phyloP scores from a whole-genome alignment of 345 rosid genomes.

The Viola odorata region DNA sequence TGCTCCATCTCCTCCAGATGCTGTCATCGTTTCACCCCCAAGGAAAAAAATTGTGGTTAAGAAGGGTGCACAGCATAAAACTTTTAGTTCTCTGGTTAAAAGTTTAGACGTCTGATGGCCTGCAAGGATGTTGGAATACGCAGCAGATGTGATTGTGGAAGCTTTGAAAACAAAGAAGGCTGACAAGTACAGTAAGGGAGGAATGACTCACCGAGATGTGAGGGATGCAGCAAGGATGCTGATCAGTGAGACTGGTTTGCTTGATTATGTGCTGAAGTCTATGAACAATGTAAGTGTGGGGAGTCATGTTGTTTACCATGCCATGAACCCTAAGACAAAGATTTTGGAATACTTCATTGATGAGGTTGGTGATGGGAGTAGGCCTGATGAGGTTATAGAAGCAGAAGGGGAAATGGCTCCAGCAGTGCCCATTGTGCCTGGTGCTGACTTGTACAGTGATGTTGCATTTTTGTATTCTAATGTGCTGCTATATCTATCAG shows the following conservation, averaged over 20 bases:
- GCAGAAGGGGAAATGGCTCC: slow-evolving; percentile 15
- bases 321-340: slow-evolving; percentile 52
- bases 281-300: slow-evolving; percentile 75
- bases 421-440: slow-evolving; percentile 24
- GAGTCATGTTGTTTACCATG: slow-evolving; percentile 43
- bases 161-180: slow-evolving; percentile 51
- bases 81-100: slow-evolving; percentile 39
- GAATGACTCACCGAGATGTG: slow-evolving; percentile 84
- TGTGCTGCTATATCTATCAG: slow-evolving; percentile 58
- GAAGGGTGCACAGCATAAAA: slow-evolving; percentile 33
- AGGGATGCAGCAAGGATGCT: slow-evolving; percentile 87
- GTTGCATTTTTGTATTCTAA: slow-evolving; percentile 40
- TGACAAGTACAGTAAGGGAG: slow-evolving; percentile 24
- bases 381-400: slow-evolving; percentile 7
- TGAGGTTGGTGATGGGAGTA: slow-evolving; percentile 30
- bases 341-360: slow-evolving; percentile 67
- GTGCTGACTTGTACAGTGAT: slow-evolving; percentile 52
- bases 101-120: slow-evolving; percentile 80
- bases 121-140: slow-evolving; percentile 58
- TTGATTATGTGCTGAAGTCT: slow-evolving; percentile 75
- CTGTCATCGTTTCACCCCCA: slow-evolving; percentile 15
- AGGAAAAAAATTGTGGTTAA: slow-evolving; percentile 28
- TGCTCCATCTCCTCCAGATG: slow-evolving; percentile 16
- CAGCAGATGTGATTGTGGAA: slow-evolving; percentile 72
- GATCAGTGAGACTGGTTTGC: slow-evolving; percentile 85